phyloP scores from a whole-genome alignment of 331 rosid species.

The Arachis monticola region DNA sequence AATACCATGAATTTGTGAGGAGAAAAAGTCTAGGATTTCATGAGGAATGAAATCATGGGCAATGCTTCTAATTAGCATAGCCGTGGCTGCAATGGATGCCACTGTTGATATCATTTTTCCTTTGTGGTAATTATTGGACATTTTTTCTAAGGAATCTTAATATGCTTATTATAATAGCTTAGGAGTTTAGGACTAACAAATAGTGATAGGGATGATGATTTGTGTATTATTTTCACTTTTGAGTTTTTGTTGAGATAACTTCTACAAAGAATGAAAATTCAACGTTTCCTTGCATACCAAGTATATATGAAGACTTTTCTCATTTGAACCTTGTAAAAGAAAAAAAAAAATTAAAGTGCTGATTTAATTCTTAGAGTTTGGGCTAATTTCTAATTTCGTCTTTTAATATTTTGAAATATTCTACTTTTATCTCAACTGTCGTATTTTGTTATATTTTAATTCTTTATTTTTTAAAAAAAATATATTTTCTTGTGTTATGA shows the following conservation, averaged over 20 bases:
- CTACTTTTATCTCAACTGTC: too few species aligned
- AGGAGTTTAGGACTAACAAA: not conserved
- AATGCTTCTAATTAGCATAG: conserved; percentile 29
- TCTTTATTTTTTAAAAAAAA: too few species aligned
- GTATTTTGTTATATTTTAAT: too few species aligned
- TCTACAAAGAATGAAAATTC: not conserved
- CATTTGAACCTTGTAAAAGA: too few species aligned
- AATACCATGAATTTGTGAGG: not conserved
- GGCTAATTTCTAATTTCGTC: too few species aligned
- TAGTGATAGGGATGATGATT: not conserved
- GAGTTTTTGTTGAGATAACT: not conserved
- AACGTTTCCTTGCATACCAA: not conserved
- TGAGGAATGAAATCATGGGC: conserved; percentile 32
- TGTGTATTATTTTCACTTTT: not conserved
- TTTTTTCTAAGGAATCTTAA: not conserved
- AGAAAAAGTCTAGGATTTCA: not conserved
- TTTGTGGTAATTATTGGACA: not conserved
- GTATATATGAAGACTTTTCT: not conserved
- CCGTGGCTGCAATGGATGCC: conserved; percentile 40
- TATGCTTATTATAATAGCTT: not conserved
- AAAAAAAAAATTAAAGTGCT: too few species aligned
- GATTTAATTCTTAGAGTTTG: too few species aligned
- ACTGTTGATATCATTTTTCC: conserved; percentile 22
- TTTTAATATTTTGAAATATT: too few species aligned
- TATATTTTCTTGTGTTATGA: too few species aligned